Evolutionary conservation across 371 early-diverging fungal genomes (phyloP).

Genomic region (Polyrhizophydium stewartii): DNA sequence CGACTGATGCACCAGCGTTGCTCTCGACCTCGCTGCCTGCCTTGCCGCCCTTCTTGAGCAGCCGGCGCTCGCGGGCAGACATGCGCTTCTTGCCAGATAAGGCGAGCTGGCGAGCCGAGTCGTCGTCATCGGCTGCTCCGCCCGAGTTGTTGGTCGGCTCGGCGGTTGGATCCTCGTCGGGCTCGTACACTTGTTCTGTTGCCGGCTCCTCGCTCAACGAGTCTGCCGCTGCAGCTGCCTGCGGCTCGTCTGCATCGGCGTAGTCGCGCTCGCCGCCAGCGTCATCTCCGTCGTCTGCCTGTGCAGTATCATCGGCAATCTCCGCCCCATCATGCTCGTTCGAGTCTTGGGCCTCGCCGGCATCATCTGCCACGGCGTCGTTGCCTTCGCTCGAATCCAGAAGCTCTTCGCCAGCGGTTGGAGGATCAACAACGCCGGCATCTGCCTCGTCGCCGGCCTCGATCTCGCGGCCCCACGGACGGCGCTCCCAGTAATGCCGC

Average conservation of each 20-base stretch:
- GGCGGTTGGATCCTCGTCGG: too few species aligned
- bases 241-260: neutral
- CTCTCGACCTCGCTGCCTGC: conserved; percentile 4
- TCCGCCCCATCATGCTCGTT: neutral
- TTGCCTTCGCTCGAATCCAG: neutral
- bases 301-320: neutral
- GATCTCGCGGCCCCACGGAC: conserved; percentile 59
- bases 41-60: conserved; percentile 51
- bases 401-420: conserved; percentile 8
- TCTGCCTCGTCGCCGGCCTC: conserved; percentile 1
- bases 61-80: conserved; percentile 73
- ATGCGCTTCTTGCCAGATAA: conserved; percentile 38
- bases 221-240: neutral
- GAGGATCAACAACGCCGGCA: conserved; percentile 11
- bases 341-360: conserved; percentile 12
- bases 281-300: conserved; percentile 5
- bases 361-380: conserved; percentile 4
- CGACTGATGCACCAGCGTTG: neutral
- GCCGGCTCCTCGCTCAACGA: too few species aligned
- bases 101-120: too few species aligned
- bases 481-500: conserved; percentile 49
- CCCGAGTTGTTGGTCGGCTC: too few species aligned
- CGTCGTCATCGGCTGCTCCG: too few species aligned
- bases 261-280: neutral
- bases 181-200: too few species aligned